These are phyloP conservation scores for Rhodotorula sp. DNA, from an alignment of 1,284 basidiomycete species.

Conservation along the genomic window DNA sequence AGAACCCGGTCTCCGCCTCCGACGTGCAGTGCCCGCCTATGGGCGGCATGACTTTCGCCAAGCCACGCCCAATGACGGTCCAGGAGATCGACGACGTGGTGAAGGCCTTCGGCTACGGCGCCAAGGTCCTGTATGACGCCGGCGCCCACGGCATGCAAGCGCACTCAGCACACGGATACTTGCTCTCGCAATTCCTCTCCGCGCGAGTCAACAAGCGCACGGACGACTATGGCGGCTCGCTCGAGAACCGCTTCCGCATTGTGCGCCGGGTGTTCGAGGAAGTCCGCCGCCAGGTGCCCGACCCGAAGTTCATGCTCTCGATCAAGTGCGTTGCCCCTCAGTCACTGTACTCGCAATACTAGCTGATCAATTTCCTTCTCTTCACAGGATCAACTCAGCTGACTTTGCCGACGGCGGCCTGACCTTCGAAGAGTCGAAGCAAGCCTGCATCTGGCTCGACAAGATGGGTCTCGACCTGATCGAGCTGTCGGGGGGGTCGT, in stretches of 20 bases:
- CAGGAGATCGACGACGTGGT: constrained; percentile 50
- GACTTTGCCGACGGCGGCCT: constrained; percentile 53
- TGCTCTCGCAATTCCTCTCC: constrained; percentile 45
- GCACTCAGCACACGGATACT: constrained; percentile 44
- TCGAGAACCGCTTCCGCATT: constrained; percentile 53
- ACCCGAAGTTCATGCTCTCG: constrained; percentile 52
- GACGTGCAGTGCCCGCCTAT: constrained; percentile 44
- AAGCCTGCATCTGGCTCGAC: constrained; percentile 55
- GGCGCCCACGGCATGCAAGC: constrained; percentile 45
- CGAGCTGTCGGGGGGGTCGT: constrained; percentile 56
- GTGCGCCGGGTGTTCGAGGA: constrained; percentile 49
- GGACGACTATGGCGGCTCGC: constrained; percentile 51
- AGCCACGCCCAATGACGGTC: constrained; percentile 46
- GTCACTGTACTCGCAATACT: background rate
- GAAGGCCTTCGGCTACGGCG: constrained; percentile 50
- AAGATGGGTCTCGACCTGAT: constrained; percentile 56
- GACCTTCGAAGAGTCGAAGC: constrained; percentile 54
- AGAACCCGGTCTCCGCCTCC: constrained; percentile 47
- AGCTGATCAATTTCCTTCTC: background rate
- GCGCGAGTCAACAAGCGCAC: constrained; percentile 51
- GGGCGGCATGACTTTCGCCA: constrained; percentile 47
- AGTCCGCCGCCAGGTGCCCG: constrained; percentile 48
- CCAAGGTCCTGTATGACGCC: constrained; percentile 48
- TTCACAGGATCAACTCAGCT: constrained; percentile 40
- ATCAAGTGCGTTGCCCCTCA: constrained; percentile 51